phyloP scores from a whole-genome alignment of 176 grass and related monocot species.

The Phragmites australis region DNA sequence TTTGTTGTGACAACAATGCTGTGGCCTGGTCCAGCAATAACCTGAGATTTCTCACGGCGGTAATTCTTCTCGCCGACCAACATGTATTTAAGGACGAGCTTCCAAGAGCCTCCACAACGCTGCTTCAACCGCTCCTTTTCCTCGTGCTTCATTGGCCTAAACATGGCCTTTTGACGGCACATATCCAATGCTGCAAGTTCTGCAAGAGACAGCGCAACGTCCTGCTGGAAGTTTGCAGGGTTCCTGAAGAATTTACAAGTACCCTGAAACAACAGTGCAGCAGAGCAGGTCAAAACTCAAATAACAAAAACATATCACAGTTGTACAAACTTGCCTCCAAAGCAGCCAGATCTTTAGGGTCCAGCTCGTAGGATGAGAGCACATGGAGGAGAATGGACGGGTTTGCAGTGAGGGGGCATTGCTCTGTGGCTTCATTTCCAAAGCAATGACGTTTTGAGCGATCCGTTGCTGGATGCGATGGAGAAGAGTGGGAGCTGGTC shows the following conservation, averaged over 20 bases:
- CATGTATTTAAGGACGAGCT: constrained; percentile 64
- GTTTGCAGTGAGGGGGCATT: constrained; percentile 46
- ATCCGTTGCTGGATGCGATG: constrained; percentile 1
- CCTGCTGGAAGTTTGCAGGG: constrained; percentile 46
- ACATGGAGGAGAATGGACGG: constrained; percentile 56
- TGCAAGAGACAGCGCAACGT: constrained; percentile 41
- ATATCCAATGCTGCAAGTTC: constrained; percentile 60
- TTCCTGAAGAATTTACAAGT: constrained; percentile 65
- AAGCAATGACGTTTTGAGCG: constrained; percentile 27
- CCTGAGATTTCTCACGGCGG: constrained; percentile 54
- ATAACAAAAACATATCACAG: not conserved
- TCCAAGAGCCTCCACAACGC: constrained; percentile 64
- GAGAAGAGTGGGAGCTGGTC: constrained; percentile 21
- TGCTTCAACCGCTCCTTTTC: constrained; percentile 49
- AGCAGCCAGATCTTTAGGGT: constrained; percentile 59
- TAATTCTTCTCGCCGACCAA: constrained; percentile 66
- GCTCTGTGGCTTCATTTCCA: constrained; percentile 34
- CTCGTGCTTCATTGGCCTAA: constrained; percentile 41
- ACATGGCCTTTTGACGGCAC: constrained; percentile 52
- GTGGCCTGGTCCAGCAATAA: constrained; percentile 50
- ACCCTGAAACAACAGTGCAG: constrained; percentile 36
- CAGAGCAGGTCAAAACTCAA: constrained; percentile 12
- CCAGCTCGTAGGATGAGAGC: constrained; percentile 52
- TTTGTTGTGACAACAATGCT: constrained; percentile 54
- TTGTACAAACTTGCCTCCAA: constrained; percentile 61